A percentile compares a stretch with the other conserved stretches of the same genome.
These are phyloP conservation scores for Friedmanniomyces simplex DNA, from an alignment of 495 filamentous ascomycete genomes.

Conservation along the genomic window DNA sequence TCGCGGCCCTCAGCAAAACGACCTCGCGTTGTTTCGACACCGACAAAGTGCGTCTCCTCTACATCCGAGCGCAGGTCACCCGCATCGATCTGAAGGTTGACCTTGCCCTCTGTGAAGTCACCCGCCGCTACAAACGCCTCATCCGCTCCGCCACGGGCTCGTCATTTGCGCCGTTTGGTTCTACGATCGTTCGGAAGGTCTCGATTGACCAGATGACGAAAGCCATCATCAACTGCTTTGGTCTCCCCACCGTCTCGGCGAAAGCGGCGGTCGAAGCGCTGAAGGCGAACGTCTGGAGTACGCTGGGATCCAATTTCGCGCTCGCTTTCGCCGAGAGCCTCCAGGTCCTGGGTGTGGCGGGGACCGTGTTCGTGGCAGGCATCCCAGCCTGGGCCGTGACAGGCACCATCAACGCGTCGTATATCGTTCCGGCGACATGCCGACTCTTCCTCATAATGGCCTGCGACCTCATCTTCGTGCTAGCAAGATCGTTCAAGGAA, in stretches of 20 bases:
- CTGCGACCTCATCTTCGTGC: conserved; percentile 16
- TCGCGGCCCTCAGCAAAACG: conserved; percentile 12
- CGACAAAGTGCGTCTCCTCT: conserved; percentile 23
- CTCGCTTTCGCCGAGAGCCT: conserved; percentile 10
- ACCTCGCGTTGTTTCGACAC: conserved; percentile 18
- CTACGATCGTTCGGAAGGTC: conserved; percentile 10
- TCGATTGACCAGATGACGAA: conserved; percentile 2
- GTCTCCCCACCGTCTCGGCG: conserved; percentile 11
- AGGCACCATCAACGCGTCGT: conserved; percentile 12
- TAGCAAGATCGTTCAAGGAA: conserved; percentile 22
- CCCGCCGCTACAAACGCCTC: conserved; percentile 19
- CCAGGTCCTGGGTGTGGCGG: not conserved
- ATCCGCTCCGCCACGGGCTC: conserved; percentile 11
- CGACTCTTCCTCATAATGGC: conserved; percentile 18
- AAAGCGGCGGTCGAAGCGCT: conserved; percentile 4
- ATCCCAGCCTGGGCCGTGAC: conserved; percentile 9
- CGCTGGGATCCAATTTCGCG: not conserved
- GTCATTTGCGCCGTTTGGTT: conserved; percentile 5
- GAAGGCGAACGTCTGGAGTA: conserved; percentile 12
- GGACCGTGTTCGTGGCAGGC: not conserved
- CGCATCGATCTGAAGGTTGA: conserved; percentile 26
- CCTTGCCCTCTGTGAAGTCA: conserved; percentile 19
- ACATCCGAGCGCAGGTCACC: conserved; percentile 21
- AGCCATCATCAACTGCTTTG: conserved; percentile 18
- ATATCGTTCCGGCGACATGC: conserved; percentile 13